A percentile compares a stretch with the other conserved stretches of the same genome.
phyloP scores from a whole-genome alignment of 257 asterid species.

The Scutellaria barbata region DNA sequence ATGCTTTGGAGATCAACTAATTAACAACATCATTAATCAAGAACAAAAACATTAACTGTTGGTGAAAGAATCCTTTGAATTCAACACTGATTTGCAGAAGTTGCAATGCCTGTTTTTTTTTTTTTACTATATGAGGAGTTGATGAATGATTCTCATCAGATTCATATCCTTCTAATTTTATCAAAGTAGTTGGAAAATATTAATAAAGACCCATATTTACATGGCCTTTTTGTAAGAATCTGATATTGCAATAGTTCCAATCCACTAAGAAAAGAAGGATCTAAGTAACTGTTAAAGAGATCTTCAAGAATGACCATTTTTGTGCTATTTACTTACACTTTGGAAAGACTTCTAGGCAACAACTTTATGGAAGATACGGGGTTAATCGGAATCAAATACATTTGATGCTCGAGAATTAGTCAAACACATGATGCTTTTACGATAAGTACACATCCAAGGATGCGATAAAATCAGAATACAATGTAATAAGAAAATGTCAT shows the following conservation, averaged over 20 bases:
- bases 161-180: neutral
- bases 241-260: conserved; percentile 20
- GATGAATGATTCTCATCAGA: conserved; percentile 4
- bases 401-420: conserved; percentile 6
- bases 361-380: conserved; percentile 34
- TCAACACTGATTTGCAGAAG: neutral
- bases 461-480: conserved; percentile 37
- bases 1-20: conserved; percentile 25
- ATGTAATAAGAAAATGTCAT: conserved; percentile 17
- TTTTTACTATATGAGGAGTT: too few relatives aligned
- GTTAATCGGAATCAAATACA: conserved; percentile 35
- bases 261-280: conserved; percentile 46
- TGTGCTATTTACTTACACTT: conserved; percentile 1
- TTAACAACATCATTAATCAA: too few relatives aligned
- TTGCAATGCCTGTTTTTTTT: too few relatives aligned
- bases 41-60: too few relatives aligned
- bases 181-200: neutral
- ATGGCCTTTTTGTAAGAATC: neutral
- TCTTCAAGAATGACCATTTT: conserved; percentile 32
- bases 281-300: conserved; percentile 38
- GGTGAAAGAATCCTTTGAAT: too few relatives aligned
- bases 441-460: conserved; percentile 39
- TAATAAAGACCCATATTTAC: neutral
- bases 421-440: conserved; percentile 28
- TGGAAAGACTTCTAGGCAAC: conserved; percentile 5